Evolutionary conservation across 1,284 basidiomycete genomes (phyloP).

Genomic region (Melampsora abietis-canadensis): DNA sequence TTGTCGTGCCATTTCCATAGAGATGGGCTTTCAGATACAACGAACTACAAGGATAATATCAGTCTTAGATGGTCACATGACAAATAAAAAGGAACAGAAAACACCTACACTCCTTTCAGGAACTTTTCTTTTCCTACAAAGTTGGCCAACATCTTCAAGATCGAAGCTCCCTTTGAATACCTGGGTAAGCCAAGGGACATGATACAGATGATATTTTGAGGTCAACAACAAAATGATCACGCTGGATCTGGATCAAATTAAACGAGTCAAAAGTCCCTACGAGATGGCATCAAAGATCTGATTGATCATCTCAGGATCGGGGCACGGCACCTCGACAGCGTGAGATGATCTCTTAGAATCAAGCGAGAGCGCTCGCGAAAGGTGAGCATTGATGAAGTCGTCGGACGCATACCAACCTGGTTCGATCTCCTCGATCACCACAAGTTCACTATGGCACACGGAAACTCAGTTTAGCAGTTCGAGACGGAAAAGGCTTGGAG

Average conservation of each 20-base stretch:
- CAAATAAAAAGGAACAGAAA: conserved; percentile 62
- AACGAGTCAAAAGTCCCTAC: conserved; percentile 39
- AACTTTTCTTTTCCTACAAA: conserved; percentile 80
- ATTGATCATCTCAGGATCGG: conserved; percentile 79
- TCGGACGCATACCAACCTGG: conserved; percentile 60
- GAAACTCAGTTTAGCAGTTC: background rate
- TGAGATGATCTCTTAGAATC: conserved; percentile 90
- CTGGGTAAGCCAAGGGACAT: background rate
- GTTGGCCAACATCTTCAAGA: conserved; percentile 85
- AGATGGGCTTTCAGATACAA: conserved; percentile 82
- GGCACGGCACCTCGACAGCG: conserved; percentile 88
- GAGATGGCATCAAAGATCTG: conserved; percentile 79
- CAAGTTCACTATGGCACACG: conserved; percentile 27
- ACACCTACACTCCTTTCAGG: conserved; percentile 53
- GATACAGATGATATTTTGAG: background rate
- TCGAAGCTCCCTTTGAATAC: conserved; percentile 56
- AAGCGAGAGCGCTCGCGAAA: conserved; percentile 66
- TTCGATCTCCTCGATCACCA: conserved; percentile 48
- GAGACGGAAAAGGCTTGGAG: background rate
- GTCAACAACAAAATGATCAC: conserved; percentile 44
- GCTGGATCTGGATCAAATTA: conserved; percentile 49
- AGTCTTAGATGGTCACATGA: conserved; percentile 59
- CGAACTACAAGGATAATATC: conserved; percentile 55
- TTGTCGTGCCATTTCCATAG: conserved; percentile 79
- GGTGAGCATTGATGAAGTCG: conserved; percentile 59